Base-by-base conservation (phyloP, 2,329 filamentous ascomycete genomes). In the Byssothecium circinans region DNA sequence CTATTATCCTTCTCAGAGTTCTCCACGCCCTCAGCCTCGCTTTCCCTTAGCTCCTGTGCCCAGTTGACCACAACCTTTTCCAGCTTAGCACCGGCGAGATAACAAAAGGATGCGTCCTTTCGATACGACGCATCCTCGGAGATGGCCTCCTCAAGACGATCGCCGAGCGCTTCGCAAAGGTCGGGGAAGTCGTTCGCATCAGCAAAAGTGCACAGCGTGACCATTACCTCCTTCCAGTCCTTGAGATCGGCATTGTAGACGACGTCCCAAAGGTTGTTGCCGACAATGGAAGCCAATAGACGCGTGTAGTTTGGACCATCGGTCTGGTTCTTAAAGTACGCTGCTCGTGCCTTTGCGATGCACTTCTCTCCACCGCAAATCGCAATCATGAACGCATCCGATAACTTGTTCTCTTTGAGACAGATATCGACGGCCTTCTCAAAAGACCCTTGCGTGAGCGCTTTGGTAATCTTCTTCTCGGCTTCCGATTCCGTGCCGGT, bases 211-310 rank as follows among this genome's bases (percentile, higher is more conserved):
- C 94, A 99, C 44, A 99, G 77, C 1, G 91, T 88, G 22, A 90
- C 91, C 88, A 99, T 95, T 2, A 92, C 86, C 72, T 97, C 94
- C 74, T 95, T 97, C 95, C 94, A 99, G 73, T 94, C 88, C 43
- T 82, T 81, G 37, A 99, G 76, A 64, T 96, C 89, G 7, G 92
- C 94, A 64, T 99, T 99, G 74, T 97, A 90, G 7, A 97, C 94
- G 37, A 97, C 82, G 74, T 99, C 94, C 94, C 92, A 97, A 1
- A 99, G 80, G 65, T 99, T 96, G 78, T 97, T 97, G 53, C 88
- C 86, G 47, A 96, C 91, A 42, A 99, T 89, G 5, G 92, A 96
- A 42, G 89, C 87, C 45, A 99, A 80, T 8, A 99, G 80, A 35
- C 95, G 87, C 47, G 97, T 78, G 65, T 99, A 99, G 73, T 92